Conservation (phyloP, 2,329 filamentous ascomycete species). For the Zopfia rhizophila region DNA sequence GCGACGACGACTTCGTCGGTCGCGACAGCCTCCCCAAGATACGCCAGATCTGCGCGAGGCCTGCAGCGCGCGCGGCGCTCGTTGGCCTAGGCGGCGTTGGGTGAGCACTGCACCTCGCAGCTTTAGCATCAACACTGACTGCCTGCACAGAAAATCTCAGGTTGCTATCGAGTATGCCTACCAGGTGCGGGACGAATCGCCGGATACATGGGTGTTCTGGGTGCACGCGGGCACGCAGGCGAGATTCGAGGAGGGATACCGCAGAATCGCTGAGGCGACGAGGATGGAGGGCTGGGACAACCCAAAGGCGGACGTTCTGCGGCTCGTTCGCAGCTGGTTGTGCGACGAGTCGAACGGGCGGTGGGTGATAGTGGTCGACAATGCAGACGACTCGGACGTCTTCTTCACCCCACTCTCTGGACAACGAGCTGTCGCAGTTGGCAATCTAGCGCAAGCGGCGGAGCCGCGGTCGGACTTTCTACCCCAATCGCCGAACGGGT, state of each 20-base stretch:
- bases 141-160: slow-evolving; percentile 24
- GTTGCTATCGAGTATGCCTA: slow-evolving; percentile 38
- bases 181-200: slow-evolving; percentile 25
- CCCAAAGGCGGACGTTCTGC: slow-evolving; percentile 30
- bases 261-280: slow-evolving; percentile 36
- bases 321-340: slow-evolving; percentile 38
- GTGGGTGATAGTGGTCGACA: slow-evolving; percentile 48
- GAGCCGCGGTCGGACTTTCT: slow-evolving; percentile 19
- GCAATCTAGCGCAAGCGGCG: neutral
- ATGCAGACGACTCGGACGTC: slow-evolving; percentile 34
- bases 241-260: slow-evolving; percentile 36
- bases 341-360: slow-evolving; percentile 27
- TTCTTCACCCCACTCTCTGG: too few species aligned
- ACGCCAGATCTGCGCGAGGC: slow-evolving; percentile 1
- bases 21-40: slow-evolving; percentile 10
- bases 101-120: slow-evolving; percentile 11
- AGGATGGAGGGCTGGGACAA: slow-evolving; percentile 37
- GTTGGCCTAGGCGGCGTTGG: slow-evolving; percentile 21
- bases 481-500: slow-evolving; percentile 21
- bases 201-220: slow-evolving; percentile 43
- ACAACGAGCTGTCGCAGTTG: too few species aligned
- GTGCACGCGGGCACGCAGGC: slow-evolving; percentile 32
- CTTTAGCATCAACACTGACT: slow-evolving; percentile 4
- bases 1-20: slow-evolving; percentile 16
- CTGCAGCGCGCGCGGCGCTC: slow-evolving; percentile 11